Evolutionary conservation across 805 yeast genomes (phyloP).

Genomic region (Candida nonsorbophila): DNA sequence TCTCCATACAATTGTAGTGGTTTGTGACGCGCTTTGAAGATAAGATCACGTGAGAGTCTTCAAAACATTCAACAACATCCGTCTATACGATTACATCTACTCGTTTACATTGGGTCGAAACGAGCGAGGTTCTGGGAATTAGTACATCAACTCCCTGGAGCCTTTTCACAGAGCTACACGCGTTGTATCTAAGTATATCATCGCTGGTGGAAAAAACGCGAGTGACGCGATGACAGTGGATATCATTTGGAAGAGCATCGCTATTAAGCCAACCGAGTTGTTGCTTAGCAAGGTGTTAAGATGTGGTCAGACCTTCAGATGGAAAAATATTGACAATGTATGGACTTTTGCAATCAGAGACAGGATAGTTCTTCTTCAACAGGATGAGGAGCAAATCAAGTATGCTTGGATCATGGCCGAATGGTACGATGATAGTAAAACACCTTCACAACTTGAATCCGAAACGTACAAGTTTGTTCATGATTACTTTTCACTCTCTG

Average conservation of each 20-base stretch:
- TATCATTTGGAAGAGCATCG: conserved; percentile 17
- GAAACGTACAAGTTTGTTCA: conserved; percentile 41
- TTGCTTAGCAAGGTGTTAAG: conserved; percentile 61
- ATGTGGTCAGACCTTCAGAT: conserved; percentile 83
- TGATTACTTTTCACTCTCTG: conserved; percentile 68
- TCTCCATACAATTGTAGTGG: too few relatives aligned
- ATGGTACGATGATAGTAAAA: conserved; percentile 2
- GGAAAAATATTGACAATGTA: conserved; percentile 58
- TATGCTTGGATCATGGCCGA: conserved; percentile 39
- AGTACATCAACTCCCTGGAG: not conserved
- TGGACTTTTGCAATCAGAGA: conserved; percentile 65
- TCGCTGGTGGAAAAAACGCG: not conserved
- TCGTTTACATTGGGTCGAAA: too few relatives aligned
- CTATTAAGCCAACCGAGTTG: conserved; percentile 38
- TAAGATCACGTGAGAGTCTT: too few relatives aligned
- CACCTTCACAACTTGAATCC: conserved; percentile 5
- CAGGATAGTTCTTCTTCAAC: conserved; percentile 60
- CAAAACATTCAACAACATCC: too few relatives aligned
- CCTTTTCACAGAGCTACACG: not conserved
- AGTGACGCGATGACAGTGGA: conserved; percentile 21
- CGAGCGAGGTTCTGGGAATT: too few relatives aligned
- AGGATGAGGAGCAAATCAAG: conserved; percentile 46
- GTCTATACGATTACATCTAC: too few relatives aligned
- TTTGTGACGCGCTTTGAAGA: too few relatives aligned
- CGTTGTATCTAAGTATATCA: not conserved